Evolutionary conservation across 768 basidiomycete species (phyloP).

Genomic region (Pholiota microspora): DNA sequence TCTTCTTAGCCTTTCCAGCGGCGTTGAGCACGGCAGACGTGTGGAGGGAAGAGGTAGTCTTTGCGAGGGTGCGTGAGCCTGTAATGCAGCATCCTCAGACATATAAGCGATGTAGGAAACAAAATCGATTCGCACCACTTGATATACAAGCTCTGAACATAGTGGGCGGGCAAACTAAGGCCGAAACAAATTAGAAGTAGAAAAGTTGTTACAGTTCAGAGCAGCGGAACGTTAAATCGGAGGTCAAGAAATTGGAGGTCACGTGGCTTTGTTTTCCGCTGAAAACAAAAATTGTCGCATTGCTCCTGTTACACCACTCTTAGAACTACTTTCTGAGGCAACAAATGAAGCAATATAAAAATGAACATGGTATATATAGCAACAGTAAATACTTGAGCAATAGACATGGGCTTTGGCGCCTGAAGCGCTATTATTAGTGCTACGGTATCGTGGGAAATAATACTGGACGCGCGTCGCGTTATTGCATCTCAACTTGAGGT

Average conservation of each 20-base stretch:
- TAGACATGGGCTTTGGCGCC: background rate
- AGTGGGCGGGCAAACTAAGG: background rate
- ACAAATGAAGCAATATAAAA: too few relatives aligned
- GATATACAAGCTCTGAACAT: conserved; percentile 20
- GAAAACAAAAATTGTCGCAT: background rate
- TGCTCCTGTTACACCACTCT: too few relatives aligned
- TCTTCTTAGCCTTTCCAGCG: conserved; percentile 8
- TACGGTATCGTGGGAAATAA: conserved; percentile 29
- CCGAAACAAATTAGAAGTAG: background rate
- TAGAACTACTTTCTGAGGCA: too few relatives aligned
- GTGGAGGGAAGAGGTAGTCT: conserved; percentile 20
- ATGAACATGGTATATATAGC: too few relatives aligned
- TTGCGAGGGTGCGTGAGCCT: conserved; percentile 21
- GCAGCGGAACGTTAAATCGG: too few relatives aligned
- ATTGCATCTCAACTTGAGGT: conserved; percentile 16
- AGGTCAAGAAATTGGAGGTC: background rate
- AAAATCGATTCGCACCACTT: conserved; percentile 12
- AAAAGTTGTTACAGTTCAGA: too few relatives aligned
- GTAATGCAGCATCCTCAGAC: background rate
- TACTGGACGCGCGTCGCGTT: conserved; percentile 56
- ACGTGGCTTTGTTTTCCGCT: background rate
- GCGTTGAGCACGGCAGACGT: conserved; percentile 20
- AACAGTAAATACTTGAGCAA: too few relatives aligned
- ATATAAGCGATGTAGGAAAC: background rate
- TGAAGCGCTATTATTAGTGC: background rate